Percentiles rank a stretch among this genome's conserved stretches.
Evolutionary conservation across 805 yeast genomes (phyloP).

Genomic region (Tetrapisispora arboricola): DNA sequence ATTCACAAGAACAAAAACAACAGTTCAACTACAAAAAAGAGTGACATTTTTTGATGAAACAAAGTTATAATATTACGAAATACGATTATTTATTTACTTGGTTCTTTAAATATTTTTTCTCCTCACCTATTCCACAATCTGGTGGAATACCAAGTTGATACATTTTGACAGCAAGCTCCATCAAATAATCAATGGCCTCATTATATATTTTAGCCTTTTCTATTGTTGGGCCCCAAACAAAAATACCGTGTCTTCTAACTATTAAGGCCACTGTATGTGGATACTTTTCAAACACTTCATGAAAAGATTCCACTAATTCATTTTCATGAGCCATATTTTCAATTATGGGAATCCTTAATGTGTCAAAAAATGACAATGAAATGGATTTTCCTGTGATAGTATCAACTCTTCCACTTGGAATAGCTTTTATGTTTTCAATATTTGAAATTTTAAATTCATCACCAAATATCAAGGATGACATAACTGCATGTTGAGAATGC

Average conservation of each 20-base stretch:
- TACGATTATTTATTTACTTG: no score
- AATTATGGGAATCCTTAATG: constrained; percentile 75
- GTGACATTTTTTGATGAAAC: no score
- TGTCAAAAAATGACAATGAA: constrained; percentile 60
- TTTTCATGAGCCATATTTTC: constrained; percentile 88
- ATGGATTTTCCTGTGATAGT: constrained; percentile 36
- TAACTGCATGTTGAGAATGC: constrained; percentile 81
- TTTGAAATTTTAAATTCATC: constrained; percentile 66
- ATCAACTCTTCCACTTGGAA: constrained; percentile 57
- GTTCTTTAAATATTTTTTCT: constrained; percentile 18
- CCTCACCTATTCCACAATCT: constrained; percentile 28
- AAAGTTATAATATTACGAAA: background rate
- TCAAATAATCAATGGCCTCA: constrained; percentile 83
- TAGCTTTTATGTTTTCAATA: constrained; percentile 88
- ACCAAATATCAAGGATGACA: constrained; percentile 61
- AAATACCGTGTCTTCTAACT: constrained; percentile 88
- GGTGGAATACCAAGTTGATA: constrained; percentile 55
- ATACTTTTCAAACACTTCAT: constrained; percentile 52
- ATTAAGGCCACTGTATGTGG: constrained; percentile 79
- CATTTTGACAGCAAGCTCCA: constrained; percentile 82
- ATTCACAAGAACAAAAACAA: no score
- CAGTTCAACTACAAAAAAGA: no score
- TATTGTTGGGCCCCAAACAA: constrained; percentile 90
- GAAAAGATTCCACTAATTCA: constrained; percentile 58
- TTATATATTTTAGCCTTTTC: constrained; percentile 91